Percentiles rank a stretch among this genome's conserved stretches.
phyloP scores from a whole-genome alignment of 495 filamentous ascomycete species.

The Aspergillus nanangensis region DNA sequence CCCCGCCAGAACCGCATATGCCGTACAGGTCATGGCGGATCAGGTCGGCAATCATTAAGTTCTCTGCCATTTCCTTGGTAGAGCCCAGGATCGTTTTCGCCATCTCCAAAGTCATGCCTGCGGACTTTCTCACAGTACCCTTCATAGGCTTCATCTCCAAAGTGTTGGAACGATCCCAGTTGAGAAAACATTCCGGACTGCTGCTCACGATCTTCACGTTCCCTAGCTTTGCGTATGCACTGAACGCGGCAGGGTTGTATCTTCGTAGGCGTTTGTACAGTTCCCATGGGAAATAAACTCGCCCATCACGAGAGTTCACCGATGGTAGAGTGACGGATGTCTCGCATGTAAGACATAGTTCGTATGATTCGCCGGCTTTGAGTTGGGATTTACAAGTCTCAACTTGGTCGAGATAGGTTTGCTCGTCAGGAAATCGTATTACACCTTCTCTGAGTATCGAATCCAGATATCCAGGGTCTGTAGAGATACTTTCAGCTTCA shows the following conservation, averaged over 20 bases:
- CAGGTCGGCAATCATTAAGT: slow-evolving; percentile 96
- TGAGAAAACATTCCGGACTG: slow-evolving; percentile 90
- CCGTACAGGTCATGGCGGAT: slow-evolving; percentile 87
- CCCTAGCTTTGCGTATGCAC: slow-evolving; percentile 73
- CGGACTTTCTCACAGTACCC: slow-evolving; percentile 78
- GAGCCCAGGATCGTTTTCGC: slow-evolving; percentile 67
- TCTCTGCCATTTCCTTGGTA: slow-evolving; percentile 90
- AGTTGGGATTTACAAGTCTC: slow-evolving; percentile 67
- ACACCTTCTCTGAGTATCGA: slow-evolving; percentile 26
- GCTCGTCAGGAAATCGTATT: slow-evolving; percentile 43
- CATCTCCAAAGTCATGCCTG: slow-evolving; percentile 56
- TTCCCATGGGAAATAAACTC: slow-evolving; percentile 50
- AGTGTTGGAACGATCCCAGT: slow-evolving; percentile 52
- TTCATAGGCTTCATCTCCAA: slow-evolving; percentile 76
- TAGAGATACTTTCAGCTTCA: slow-evolving; percentile 3
- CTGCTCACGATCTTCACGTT: slow-evolving; percentile 68
- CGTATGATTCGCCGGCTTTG: slow-evolving; percentile 80
- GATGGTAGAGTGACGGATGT: slow-evolving; percentile 53
- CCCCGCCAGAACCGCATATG: slow-evolving; percentile 65
- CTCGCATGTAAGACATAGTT: slow-evolving; percentile 82
- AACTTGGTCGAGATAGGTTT: slow-evolving; percentile 61
- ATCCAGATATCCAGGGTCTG: slow-evolving; percentile 23
- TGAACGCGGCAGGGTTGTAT: slow-evolving; percentile 81
- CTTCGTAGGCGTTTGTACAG: slow-evolving; percentile 67
- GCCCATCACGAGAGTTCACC: slow-evolving; percentile 13